Percentiles rank a stretch among this genome's conserved stretches.
phyloP scores from a whole-genome alignment of 1,284 basidiomycete species.

The Ceratobasidium sp. region DNA sequence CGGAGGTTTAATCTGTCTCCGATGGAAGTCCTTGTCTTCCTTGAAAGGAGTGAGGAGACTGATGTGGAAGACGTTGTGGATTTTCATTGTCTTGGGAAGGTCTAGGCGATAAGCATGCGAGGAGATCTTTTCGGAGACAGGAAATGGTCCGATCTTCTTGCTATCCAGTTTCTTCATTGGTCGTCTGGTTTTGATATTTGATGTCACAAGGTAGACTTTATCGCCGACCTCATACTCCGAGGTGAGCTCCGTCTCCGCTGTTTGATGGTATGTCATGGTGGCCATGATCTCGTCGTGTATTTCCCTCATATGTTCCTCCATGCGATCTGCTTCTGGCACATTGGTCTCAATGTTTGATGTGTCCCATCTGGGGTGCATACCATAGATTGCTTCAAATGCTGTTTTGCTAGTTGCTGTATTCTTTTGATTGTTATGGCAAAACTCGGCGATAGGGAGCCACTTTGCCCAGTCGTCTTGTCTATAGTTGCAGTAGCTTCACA shows the following conservation, averaged over 20 bases:
- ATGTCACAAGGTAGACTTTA: constrained; percentile 43
- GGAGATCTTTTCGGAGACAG: constrained; percentile 27
- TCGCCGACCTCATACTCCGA: constrained; percentile 45
- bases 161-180: constrained; percentile 49
- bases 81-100: constrained; percentile 13
- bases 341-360: background rate
- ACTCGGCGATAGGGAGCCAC: constrained; percentile 46
- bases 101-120: constrained; percentile 34
- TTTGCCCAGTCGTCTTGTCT: constrained; percentile 47
- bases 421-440: constrained; percentile 44
- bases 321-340: background rate
- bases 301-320: background rate
- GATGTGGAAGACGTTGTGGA: constrained; percentile 42
- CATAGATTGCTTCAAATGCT: constrained; percentile 49
- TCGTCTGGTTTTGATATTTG: constrained; percentile 46
- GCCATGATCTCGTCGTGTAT: constrained; percentile 3
- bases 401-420: constrained; percentile 43
- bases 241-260: background rate
- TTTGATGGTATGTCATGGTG: constrained; percentile 7
- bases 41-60: background rate
- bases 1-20: background rate
- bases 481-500: constrained; percentile 45
- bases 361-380: constrained; percentile 46
- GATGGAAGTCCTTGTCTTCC: constrained; percentile 5
- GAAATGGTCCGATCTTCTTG: constrained; percentile 47